phyloP scores from a whole-genome alignment of 2,329 filamentous ascomycete species.

The Albifimbria verrucaria region DNA sequence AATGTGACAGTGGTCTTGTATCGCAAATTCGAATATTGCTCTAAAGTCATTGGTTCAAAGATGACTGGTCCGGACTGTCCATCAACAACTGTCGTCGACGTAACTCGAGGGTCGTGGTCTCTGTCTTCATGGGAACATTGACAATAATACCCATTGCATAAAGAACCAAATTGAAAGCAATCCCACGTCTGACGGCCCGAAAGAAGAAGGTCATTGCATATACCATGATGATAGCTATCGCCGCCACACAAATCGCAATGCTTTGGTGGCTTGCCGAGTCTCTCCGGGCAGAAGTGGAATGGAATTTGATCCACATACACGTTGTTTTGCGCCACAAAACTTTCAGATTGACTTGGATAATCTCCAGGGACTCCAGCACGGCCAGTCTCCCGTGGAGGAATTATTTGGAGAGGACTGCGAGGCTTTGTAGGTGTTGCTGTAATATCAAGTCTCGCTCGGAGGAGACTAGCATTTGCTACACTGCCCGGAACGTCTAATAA shows the following conservation, averaged over 20 bases:
- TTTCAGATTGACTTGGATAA: background rate
- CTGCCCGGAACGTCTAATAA: no score
- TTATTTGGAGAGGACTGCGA: background rate
- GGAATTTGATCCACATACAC: background rate
- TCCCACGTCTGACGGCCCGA: background rate
- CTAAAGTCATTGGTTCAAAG: background rate
- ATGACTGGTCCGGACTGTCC: background rate
- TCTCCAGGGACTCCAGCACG: background rate
- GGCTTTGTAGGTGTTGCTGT: no score
- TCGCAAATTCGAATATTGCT: background rate
- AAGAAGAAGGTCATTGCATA: background rate
- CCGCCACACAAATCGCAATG: background rate
- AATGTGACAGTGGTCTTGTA: background rate
- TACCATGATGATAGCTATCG: background rate
- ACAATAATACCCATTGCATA: background rate
- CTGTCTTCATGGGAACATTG: background rate
- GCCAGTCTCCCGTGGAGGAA: background rate
- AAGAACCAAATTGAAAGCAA: background rate
- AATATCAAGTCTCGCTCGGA: no score
- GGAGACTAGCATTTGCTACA: no score
- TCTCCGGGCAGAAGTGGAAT: background rate
- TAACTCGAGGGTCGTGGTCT: background rate
- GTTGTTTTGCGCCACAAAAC: background rate
- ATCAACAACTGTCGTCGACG: background rate
- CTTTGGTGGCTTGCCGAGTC: background rate